A percentile compares a stretch with the other conserved stretches of the same genome.
phyloP scores from a whole-genome alignment of 805 yeast species.

The Spathaspora sp. region DNA sequence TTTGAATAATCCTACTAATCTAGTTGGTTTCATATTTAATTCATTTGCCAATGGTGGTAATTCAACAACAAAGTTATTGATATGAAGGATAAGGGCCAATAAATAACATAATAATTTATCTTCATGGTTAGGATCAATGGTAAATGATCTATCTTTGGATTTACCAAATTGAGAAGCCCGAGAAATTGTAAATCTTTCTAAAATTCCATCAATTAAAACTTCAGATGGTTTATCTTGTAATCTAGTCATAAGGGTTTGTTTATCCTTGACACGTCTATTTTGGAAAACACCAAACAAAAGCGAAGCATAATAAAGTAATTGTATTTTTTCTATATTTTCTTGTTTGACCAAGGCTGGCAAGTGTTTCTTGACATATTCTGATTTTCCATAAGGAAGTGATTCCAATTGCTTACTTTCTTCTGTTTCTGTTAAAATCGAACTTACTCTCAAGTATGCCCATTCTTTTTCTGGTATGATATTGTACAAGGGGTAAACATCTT shows the following conservation, averaged over 20 bases:
- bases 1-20: conserved; percentile 62
- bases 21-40: conserved; percentile 74
- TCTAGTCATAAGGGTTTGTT: conserved; percentile 56
- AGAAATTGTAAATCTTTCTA: conserved; percentile 67
- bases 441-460: conserved; percentile 60
- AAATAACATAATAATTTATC: conserved; percentile 82
- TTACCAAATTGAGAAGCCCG: conserved; percentile 66
- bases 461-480: conserved; percentile 69
- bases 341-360: conserved; percentile 33
- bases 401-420: conserved; percentile 47
- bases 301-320: conserved; percentile 76
- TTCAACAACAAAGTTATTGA: conserved; percentile 73
- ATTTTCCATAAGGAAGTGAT: conserved; percentile 58
- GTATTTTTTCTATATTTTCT: conserved; percentile 54
- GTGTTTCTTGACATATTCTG: conserved; percentile 52
- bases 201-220: conserved; percentile 62
- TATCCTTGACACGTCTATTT: conserved; percentile 59
- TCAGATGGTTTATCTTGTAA: conserved; percentile 70
- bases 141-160: conserved; percentile 71
- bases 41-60: conserved; percentile 82
- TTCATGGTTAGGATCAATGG: conserved; percentile 83
- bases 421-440: conserved; percentile 54
- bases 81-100: conserved; percentile 66
- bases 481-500: conserved; percentile 74
- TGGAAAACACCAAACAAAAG: conserved; percentile 75